Conservation (phyloP, 2,329 filamentous ascomycete species). For the Fusarium scirpi region DNA sequence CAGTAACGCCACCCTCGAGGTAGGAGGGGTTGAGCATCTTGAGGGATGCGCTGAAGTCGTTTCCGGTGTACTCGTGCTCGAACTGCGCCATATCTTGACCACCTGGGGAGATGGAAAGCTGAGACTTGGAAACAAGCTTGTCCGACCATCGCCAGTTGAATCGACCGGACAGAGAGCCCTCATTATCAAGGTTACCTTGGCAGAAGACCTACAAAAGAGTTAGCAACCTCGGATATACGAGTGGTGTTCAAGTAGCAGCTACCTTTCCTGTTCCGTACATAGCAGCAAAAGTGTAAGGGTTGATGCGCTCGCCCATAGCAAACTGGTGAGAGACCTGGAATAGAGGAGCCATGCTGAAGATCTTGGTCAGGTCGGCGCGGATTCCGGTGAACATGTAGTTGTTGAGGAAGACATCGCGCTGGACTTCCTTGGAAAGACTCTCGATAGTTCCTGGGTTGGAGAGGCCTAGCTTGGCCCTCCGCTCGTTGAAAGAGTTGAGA, state of each 20-base stretch:
- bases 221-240: constrained; percentile 31
- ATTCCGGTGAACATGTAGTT: constrained; percentile 98
- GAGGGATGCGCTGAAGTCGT: constrained; percentile 91
- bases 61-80: constrained; percentile 94
- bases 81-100: constrained; percentile 90
- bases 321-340: constrained; percentile 99
- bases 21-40: constrained; percentile 97
- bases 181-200: constrained; percentile 95
- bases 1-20: constrained; percentile 91
- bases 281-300: constrained; percentile 94
- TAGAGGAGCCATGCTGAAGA: constrained; percentile 90
- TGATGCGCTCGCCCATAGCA: constrained; percentile 91
- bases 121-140: constrained; percentile 85
- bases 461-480: constrained; percentile 88
- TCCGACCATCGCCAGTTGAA: constrained; percentile 93
- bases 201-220: constrained; percentile 79
- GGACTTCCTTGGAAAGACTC: constrained; percentile 88
- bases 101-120: constrained; percentile 84
- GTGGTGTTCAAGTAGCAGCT: constrained; percentile 36
- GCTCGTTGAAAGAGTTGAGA: constrained; percentile 84
- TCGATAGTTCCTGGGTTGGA: constrained; percentile 94
- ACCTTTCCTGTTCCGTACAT: constrained; percentile 95
- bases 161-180: constrained; percentile 85
- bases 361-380: constrained; percentile 95
- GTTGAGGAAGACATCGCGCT: constrained; percentile 95